These are phyloP conservation scores for Spathaspora arborariae DNA, from an alignment of 805 yeast genomes.

Conservation along the genomic window DNA sequence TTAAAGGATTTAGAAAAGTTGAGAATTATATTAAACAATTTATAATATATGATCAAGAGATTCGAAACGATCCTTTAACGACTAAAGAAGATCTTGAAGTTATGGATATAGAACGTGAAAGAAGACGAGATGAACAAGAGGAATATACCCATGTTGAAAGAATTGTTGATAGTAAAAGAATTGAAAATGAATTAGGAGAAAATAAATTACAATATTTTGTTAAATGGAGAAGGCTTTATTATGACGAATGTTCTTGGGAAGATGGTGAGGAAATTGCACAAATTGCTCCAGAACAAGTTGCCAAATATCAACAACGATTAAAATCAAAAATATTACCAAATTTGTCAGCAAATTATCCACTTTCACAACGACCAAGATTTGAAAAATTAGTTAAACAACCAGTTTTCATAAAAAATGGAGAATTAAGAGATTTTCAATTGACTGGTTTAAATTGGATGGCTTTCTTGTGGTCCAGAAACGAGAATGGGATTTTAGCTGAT, in stretches of 20 bases:
- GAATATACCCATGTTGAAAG: slow-evolving; percentile 88
- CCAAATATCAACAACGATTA: slow-evolving; percentile 73
- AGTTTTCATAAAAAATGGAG: slow-evolving; percentile 82
- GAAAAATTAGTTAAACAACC: slow-evolving; percentile 88
- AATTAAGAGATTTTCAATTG: slow-evolving; percentile 92
- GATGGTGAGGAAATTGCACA: slow-evolving; percentile 82
- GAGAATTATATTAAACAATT: slow-evolving; percentile 86
- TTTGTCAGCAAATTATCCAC: slow-evolving; percentile 71
- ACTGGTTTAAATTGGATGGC: slow-evolving; percentile 99
- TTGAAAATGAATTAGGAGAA: slow-evolving; percentile 56
- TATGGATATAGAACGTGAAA: slow-evolving; percentile 86
- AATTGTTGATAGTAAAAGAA: slow-evolving; percentile 80
- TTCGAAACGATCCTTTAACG: slow-evolving; percentile 74
- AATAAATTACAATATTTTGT: slow-evolving; percentile 76
- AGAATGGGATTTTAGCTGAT: slow-evolving; percentile 95
- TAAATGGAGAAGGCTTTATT: slow-evolving; percentile 90
- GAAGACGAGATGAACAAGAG: slow-evolving; percentile 75
- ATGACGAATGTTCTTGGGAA: slow-evolving; percentile 98
- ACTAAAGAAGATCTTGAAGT: slow-evolving; percentile 91
- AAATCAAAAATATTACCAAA: slow-evolving; percentile 84
- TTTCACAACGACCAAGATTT: slow-evolving; percentile 73
- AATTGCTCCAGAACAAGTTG: slow-evolving; percentile 79
- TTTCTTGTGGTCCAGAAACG: slow-evolving; percentile 94
- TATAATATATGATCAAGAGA: slow-evolving; percentile 68
- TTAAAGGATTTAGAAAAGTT: slow-evolving; percentile 77